A percentile compares a stretch with the other conserved stretches of the same genome.
Evolutionary conservation across 208 protist genomes (phyloP).

Genomic region (Angomonas deanei): DNA sequence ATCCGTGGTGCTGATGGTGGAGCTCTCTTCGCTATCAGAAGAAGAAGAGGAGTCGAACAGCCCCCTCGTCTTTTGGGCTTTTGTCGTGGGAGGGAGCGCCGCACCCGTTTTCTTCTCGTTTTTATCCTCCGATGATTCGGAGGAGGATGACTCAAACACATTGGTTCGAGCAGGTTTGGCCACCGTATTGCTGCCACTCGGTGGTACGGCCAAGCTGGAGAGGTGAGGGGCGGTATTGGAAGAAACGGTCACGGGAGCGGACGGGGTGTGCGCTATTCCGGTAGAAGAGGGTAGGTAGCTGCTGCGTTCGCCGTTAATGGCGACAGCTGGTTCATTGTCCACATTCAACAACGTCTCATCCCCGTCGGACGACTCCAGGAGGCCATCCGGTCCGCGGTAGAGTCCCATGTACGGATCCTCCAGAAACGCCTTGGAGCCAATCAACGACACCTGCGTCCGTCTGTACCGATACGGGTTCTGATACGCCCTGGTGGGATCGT

Average conservation of each 20-base stretch:
- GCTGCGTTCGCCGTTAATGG: too few relatives aligned
- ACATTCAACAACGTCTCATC: background rate
- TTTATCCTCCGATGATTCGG: background rate
- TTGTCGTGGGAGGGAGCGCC: background rate
- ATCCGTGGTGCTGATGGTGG: background rate
- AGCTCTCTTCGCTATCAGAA: slow-evolving; percentile 7
- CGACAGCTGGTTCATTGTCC: too few relatives aligned
- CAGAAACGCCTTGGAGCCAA: slow-evolving; percentile 47
- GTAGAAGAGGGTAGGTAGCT: too few relatives aligned
- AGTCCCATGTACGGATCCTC: slow-evolving; percentile 43
- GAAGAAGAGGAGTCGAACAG: slow-evolving; percentile 16
- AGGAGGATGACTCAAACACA: too few relatives aligned
- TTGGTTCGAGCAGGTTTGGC: too few relatives aligned
- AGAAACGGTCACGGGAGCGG: too few relatives aligned
- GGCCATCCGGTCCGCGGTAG: slow-evolving; percentile 4
- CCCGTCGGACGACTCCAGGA: background rate
- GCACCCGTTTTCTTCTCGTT: background rate
- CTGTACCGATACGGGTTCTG: slow-evolving; percentile 28
- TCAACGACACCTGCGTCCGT: slow-evolving; percentile 30
- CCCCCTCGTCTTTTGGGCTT: slow-evolving; percentile 1
- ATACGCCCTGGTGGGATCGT: slow-evolving; percentile 15
- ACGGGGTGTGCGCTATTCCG: too few relatives aligned
- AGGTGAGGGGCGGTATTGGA: too few relatives aligned
- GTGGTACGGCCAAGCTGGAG: too few relatives aligned
- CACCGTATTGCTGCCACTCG: too few relatives aligned